phyloP scores from a whole-genome alignment of 2,329 filamentous ascomycete species.

The Penicillium sp. region DNA sequence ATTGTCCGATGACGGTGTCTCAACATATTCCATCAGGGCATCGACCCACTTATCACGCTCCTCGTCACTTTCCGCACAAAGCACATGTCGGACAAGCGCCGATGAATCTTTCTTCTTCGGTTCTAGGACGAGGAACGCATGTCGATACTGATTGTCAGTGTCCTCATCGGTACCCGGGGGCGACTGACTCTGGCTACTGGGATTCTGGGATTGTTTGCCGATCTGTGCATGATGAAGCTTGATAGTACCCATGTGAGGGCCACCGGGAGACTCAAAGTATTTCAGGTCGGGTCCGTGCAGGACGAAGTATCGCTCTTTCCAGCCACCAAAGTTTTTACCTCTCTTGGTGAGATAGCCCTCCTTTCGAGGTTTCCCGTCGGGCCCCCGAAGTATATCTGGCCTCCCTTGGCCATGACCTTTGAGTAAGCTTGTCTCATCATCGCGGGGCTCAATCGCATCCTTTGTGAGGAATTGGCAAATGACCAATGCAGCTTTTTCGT shows the following conservation, averaged over 20 bases:
- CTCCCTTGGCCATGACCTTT: slow-evolving; percentile 34
- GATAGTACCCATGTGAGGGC: slow-evolving; percentile 86
- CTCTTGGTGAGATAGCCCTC: slow-evolving; percentile 93
- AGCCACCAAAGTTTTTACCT: slow-evolving; percentile 97
- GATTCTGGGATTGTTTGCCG: slow-evolving; percentile 74
- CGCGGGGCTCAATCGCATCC: slow-evolving; percentile 54
- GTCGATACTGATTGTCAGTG: slow-evolving; percentile 86
- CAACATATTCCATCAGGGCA: slow-evolving; percentile 80
- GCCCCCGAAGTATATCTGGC: slow-evolving; percentile 42
- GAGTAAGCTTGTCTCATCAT: slow-evolving; percentile 50
- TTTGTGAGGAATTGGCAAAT: slow-evolving; percentile 80
- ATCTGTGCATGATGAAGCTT: slow-evolving; percentile 89
- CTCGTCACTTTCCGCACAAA: slow-evolving; percentile 89
- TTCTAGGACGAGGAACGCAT: slow-evolving; percentile 91
- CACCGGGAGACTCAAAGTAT: slow-evolving; percentile 88
- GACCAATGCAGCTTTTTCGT: slow-evolving; percentile 68
- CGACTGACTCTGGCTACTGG: slow-evolving; percentile 53
- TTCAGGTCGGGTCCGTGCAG: slow-evolving; percentile 67
- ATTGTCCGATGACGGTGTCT: slow-evolving; percentile 42
- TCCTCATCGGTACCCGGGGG: slow-evolving; percentile 64
- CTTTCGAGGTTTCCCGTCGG: slow-evolving; percentile 64
- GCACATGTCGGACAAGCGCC: slow-evolving; percentile 82
- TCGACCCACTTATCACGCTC: slow-evolving; percentile 95
- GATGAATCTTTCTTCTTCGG: slow-evolving; percentile 93
- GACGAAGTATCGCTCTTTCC: slow-evolving; percentile 79